These are phyloP conservation scores for Rugosomyces carneus DNA, from an alignment of 1,284 basidiomycete species.

Conservation along the genomic window DNA sequence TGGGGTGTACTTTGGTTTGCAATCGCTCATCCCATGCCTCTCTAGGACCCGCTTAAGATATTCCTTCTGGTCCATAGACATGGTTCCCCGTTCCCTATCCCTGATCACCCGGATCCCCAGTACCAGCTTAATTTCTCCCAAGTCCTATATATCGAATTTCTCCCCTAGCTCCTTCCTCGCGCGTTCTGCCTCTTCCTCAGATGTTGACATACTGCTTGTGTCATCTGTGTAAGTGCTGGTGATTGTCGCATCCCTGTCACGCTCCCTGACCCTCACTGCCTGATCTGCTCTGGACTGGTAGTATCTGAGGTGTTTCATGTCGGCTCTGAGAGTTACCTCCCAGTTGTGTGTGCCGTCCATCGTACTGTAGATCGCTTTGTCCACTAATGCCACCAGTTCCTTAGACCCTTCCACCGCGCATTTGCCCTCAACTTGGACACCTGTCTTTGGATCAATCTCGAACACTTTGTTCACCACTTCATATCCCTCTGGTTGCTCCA, in stretches of 20 bases:
- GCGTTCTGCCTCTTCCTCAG: background rate
- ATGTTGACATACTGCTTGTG: constrained; percentile 2
- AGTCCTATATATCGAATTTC: constrained; percentile 3
- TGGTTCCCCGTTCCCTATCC: no score
- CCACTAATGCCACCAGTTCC: no score
- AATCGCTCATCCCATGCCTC: no score
- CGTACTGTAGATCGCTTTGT: constrained; percentile 15
- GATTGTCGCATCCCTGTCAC: constrained; percentile 13
- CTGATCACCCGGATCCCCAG: background rate
- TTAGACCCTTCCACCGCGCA: no score
- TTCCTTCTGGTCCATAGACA: no score
- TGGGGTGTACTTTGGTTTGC: no score
- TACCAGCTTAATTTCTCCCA: constrained; percentile 1
- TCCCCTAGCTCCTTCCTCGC: constrained; percentile 2
- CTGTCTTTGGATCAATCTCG: constrained; percentile 17
- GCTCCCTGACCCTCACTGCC: background rate
- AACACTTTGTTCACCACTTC: background rate
- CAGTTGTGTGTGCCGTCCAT: constrained; percentile 11
- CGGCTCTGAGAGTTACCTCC: background rate
- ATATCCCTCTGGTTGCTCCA: constrained; percentile 11
- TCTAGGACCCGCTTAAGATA: no score
- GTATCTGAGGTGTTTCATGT: constrained; percentile 13
- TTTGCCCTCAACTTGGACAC: constrained; percentile 6
- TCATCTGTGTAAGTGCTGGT: constrained; percentile 12
- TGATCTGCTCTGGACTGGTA: background rate